Percentiles rank a stretch among this genome's conserved stretches.
These are phyloP conservation scores for Cutaneotrichosporon spelunceum DNA, from an alignment of 1,284 basidiomycete species.

Conservation along the genomic window DNA sequence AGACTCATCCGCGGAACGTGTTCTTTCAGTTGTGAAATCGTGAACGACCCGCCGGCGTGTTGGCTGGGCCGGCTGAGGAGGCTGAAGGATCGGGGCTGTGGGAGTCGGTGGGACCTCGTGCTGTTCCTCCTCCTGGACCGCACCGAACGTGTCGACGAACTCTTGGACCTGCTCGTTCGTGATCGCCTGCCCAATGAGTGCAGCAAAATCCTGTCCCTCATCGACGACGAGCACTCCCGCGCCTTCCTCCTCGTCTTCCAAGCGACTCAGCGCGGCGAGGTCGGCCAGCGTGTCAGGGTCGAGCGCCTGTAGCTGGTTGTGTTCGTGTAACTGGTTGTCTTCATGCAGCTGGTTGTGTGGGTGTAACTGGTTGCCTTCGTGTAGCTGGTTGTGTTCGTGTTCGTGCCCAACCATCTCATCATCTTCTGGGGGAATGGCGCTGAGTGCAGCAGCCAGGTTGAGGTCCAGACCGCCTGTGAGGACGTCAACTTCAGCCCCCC, in stretches of 20 bases:
- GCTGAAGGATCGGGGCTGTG: background rate
- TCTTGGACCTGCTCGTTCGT: slow-evolving; percentile 39
- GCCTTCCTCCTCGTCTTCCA: slow-evolving; percentile 21
- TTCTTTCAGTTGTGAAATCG: slow-evolving; percentile 9
- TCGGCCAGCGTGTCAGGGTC: slow-evolving; percentile 47
- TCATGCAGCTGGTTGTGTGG: slow-evolving; percentile 1
- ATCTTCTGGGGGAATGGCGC: slow-evolving; percentile 15
- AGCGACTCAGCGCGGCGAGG: slow-evolving; percentile 42
- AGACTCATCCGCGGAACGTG: slow-evolving; percentile 7
- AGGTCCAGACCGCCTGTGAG: slow-evolving; percentile 9
- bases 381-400: slow-evolving; percentile 5
- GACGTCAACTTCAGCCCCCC: background rate
- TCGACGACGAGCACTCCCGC: slow-evolving; percentile 12
- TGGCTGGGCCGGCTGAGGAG: background rate
- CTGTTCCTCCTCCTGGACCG: slow-evolving; percentile 11
- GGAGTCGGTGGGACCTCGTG: slow-evolving; percentile 8
- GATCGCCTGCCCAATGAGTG: slow-evolving; percentile 24
- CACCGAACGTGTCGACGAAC: slow-evolving; percentile 31
- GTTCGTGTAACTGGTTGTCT: background rate
- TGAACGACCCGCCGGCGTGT: slow-evolving; percentile 8
- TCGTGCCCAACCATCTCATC: slow-evolving; percentile 10
- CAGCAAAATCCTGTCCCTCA: slow-evolving; percentile 16
- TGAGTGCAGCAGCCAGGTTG: slow-evolving; percentile 20
- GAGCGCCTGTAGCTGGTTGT: slow-evolving; percentile 17
- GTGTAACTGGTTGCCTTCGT: background rate